These are phyloP conservation scores for Arachis stenosperma DNA, from an alignment of 306 rosid genomes.

Conservation along the genomic window DNA sequence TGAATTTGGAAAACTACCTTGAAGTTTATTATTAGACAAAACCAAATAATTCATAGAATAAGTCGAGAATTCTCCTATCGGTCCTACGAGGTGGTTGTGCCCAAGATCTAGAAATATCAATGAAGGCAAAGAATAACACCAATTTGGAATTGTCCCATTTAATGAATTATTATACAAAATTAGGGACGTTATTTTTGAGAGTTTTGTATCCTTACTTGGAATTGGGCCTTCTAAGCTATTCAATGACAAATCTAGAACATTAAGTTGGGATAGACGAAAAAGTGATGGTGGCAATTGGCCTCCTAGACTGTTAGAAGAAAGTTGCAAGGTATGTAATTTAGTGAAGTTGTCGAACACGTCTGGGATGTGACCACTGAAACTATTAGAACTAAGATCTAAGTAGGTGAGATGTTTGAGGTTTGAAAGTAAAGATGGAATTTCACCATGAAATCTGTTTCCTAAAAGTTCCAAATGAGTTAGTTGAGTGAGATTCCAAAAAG, in stretches of 20 bases:
- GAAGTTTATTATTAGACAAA: slow-evolving; percentile 10
- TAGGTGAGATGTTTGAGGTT: slow-evolving; percentile 3
- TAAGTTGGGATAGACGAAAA: slow-evolving; percentile 27
- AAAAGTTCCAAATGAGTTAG: background rate
- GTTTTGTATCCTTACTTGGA: background rate
- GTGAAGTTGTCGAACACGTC: background rate
- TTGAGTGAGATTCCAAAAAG: slow-evolving; percentile 36
- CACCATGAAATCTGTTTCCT: background rate
- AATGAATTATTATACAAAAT: background rate
- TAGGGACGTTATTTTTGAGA: background rate
- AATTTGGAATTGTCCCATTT: slow-evolving; percentile 4
- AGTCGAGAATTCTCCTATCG: background rate
- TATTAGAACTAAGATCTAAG: background rate
- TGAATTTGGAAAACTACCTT: slow-evolving; percentile 32
- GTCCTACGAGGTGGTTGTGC: background rate
- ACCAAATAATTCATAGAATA: fast-evolving
- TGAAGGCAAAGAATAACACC: slow-evolving; percentile 9
- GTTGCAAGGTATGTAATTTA: background rate
- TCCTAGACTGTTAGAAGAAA: background rate
- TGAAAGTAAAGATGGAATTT: slow-evolving; percentile 16
- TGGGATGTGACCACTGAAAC: slow-evolving; percentile 26
- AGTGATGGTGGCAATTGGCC: slow-evolving; percentile 23
- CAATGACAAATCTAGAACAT: fast-evolving
- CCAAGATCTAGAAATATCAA: background rate
- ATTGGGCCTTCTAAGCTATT: background rate